A percentile compares a stretch with the other conserved stretches of the same genome.
Evolutionary conservation across 345 rosid species (phyloP).

Genomic region (Euphorbia tirucalli): DNA sequence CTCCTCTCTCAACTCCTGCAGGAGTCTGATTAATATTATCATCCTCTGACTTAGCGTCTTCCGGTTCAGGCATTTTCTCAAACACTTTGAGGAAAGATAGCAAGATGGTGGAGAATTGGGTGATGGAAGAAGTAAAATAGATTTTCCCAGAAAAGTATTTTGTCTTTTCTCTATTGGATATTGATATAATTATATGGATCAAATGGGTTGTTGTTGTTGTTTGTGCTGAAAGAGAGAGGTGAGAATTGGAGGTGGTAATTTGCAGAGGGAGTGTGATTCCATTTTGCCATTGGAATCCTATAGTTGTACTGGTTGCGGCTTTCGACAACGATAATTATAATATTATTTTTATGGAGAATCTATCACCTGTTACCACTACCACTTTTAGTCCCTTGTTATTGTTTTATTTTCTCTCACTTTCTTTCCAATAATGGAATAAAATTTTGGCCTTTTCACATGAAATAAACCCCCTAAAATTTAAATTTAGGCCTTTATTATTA

Average conservation of each 20-base stretch:
- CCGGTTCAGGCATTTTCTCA: constrained; percentile 52
- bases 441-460: no score
- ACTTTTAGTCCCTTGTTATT: no score
- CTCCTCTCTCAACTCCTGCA: constrained; percentile 1
- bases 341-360: constrained; percentile 8
- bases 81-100: neutral
- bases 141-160: neutral
- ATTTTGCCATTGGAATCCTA: constrained; percentile 25
- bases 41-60: constrained; percentile 47
- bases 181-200: no score
- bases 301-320: constrained; percentile 19
- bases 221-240: constrained; percentile 4
- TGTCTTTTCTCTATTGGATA: neutral
- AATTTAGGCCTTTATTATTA: no score
- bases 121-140: neutral
- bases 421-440: no score
- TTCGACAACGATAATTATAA: neutral
- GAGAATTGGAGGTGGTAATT: constrained; percentile 13
- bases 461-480: no score
- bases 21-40: neutral
- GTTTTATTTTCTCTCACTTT: no score
- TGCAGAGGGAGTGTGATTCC: constrained; percentile 31
- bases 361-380: constrained; percentile 37
- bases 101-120: neutral
- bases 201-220: neutral